A percentile compares a stretch with the other conserved stretches of the same genome.
Evolutionary conservation across 1,139 yeast species (phyloP).

Genomic region (Geotrichum fermentans): DNA sequence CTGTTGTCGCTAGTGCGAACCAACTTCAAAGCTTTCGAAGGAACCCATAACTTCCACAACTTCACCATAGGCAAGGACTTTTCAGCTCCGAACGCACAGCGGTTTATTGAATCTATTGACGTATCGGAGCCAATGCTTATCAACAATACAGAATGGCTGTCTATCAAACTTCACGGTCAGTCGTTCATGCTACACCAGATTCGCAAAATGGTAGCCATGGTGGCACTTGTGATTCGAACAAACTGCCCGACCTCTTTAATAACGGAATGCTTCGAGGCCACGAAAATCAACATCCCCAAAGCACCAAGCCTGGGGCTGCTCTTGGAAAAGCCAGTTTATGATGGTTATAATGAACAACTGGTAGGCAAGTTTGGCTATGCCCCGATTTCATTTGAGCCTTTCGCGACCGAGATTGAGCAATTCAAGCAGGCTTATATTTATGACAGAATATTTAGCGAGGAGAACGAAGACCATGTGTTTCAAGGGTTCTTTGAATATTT

Average conservation of each 20-base stretch:
- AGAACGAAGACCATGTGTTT: slow-evolving; percentile 77
- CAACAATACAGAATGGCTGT: slow-evolving; percentile 92
- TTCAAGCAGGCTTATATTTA: slow-evolving; percentile 86
- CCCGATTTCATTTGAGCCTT: slow-evolving; percentile 61
- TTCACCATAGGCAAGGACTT: slow-evolving; percentile 82
- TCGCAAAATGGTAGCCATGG: slow-evolving; percentile 96
- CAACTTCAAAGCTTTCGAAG: slow-evolving; percentile 69
- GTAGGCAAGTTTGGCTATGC: slow-evolving; percentile 68
- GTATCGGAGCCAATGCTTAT: slow-evolving; percentile 91
- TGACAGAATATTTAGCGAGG: slow-evolving; percentile 87
- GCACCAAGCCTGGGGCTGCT: slow-evolving; percentile 94
- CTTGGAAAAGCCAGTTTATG: slow-evolving; percentile 87
- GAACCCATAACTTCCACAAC: slow-evolving; percentile 92
- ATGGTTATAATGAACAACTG: slow-evolving; percentile 68
- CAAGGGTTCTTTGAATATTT: slow-evolving; percentile 83
- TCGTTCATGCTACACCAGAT: slow-evolving; percentile 98
- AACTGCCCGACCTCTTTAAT: slow-evolving; percentile 77
- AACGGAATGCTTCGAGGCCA: slow-evolving; percentile 66
- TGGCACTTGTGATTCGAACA: slow-evolving; percentile 74
- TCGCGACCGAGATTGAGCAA: slow-evolving; percentile 63
- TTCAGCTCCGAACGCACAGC: slow-evolving; percentile 75
- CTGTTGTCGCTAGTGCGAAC: slow-evolving; percentile 59
- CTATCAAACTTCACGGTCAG: slow-evolving; percentile 95
- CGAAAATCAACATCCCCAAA: slow-evolving; percentile 83
- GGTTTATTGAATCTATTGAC: slow-evolving; percentile 72